Evolutionary conservation across 2,329 filamentous ascomycete species (phyloP).

Genomic region (Cladophialophora carrionii): DNA sequence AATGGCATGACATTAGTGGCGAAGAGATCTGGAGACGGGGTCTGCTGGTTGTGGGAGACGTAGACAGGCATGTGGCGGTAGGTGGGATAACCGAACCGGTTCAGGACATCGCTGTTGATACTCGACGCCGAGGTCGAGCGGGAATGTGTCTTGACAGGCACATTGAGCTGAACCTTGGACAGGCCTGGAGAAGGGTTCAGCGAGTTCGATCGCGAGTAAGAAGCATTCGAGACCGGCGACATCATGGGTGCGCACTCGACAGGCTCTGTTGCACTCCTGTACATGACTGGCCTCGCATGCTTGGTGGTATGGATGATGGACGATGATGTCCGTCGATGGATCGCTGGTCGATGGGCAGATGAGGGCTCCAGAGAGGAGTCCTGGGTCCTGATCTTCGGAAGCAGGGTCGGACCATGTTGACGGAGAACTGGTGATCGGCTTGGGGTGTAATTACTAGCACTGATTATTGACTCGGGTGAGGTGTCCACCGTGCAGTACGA

Average conservation of each 20-base stretch:
- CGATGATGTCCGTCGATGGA: conserved; percentile 39
- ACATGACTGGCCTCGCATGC: conserved; percentile 52
- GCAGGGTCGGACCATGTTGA: conserved; percentile 72
- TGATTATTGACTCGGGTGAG: conserved; percentile 69
- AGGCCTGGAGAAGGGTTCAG: conserved; percentile 34
- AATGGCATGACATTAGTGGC: conserved; percentile 36
- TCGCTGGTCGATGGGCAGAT: conserved; percentile 20
- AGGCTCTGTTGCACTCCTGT: conserved; percentile 53
- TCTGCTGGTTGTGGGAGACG: conserved; percentile 50
- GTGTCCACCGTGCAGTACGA: conserved; percentile 66
- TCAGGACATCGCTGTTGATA: conserved; percentile 67
- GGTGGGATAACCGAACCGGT: conserved; percentile 78
- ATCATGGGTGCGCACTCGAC: conserved; percentile 50
- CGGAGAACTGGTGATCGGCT: conserved; percentile 72
- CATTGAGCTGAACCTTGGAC: conserved; percentile 43
- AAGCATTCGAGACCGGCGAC: conserved; percentile 51
- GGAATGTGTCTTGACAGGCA: conserved; percentile 49
- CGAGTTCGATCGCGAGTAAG: conserved; percentile 37
- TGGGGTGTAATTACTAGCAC: conserved; percentile 67
- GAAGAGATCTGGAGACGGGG: conserved; percentile 42
- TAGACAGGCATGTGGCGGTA: conserved; percentile 74
- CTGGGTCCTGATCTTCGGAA: conserved; percentile 84
- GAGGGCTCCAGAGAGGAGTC: conserved; percentile 59
- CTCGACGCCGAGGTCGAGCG: conserved; percentile 69
- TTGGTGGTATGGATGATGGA: conserved; percentile 55